Percentiles rank a stretch among this genome's conserved stretches.
Evolutionary conservation across 768 basidiomycete species (phyloP).

Genomic region (Sarcodon aspratus): DNA sequence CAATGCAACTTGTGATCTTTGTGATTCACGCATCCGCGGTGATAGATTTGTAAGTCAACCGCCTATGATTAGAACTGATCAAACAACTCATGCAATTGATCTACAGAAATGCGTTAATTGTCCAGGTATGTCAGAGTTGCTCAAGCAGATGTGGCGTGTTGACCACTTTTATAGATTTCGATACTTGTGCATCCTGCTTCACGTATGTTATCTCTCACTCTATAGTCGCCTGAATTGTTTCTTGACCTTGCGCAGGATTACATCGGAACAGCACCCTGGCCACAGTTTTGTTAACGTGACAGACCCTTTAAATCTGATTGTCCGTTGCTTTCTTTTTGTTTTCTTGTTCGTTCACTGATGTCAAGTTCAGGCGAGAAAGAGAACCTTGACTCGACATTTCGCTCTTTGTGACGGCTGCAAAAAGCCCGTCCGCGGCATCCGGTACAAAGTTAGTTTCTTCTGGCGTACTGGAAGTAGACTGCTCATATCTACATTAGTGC

Average conservation of each 20-base stretch:
- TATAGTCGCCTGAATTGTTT: neutral
- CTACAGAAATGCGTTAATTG: constrained; percentile 66
- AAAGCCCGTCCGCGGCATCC: constrained; percentile 42
- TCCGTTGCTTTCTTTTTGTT: constrained; percentile 19
- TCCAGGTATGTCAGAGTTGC: constrained; percentile 22
- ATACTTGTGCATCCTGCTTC: constrained; percentile 65
- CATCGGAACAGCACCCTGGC: constrained; percentile 58
- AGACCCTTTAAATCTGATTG: constrained; percentile 44
- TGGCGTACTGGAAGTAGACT: neutral
- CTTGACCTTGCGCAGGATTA: constrained; percentile 33
- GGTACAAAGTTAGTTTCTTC: constrained; percentile 51
- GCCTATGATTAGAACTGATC: neutral
- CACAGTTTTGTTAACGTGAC: constrained; percentile 63
- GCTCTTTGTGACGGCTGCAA: constrained; percentile 58
- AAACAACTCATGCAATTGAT: neutral
- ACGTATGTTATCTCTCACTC: constrained; percentile 22
- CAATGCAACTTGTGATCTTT: constrained; percentile 64
- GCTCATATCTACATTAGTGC: constrained; percentile 34
- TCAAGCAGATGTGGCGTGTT: too few species aligned
- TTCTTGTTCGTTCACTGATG: neutral
- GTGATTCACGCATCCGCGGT: constrained; percentile 60
- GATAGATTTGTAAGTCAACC: constrained; percentile 51
- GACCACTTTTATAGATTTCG: constrained; percentile 40
- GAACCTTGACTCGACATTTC: constrained; percentile 25
- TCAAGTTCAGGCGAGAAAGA: constrained; percentile 17